These are phyloP conservation scores for Exophiala alcalophila DNA, from an alignment of 2,329 filamentous ascomycete species.

Conservation along the genomic window DNA sequence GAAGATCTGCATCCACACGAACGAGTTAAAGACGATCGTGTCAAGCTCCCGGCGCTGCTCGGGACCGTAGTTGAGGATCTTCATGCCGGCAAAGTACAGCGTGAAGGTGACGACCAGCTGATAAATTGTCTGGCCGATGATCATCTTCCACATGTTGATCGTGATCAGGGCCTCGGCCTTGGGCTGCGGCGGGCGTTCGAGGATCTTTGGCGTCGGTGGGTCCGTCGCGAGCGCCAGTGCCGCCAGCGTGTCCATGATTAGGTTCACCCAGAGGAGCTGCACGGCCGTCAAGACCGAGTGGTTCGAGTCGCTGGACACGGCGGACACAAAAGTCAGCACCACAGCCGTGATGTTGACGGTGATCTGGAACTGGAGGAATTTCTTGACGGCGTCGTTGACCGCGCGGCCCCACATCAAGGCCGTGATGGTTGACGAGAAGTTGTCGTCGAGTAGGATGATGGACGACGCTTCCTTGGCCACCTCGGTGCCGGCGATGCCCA, in stretches of 20 bases:
- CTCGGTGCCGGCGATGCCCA: constrained; percentile 65
- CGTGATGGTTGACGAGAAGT: constrained; percentile 63
- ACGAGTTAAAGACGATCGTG: constrained; percentile 93
- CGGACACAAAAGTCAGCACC: constrained; percentile 79
- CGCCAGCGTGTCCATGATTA: constrained; percentile 96
- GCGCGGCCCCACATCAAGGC: constrained; percentile 67
- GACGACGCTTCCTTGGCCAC: constrained; percentile 68
- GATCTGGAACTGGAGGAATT: constrained; percentile 63
- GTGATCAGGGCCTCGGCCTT: constrained; percentile 78
- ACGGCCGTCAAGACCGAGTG: constrained; percentile 79
- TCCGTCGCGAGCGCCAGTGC: constrained; percentile 86
- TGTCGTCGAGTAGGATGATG: constrained; percentile 66
- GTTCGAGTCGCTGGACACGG: constrained; percentile 68
- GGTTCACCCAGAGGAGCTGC: constrained; percentile 91
- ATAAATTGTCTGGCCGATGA: constrained; percentile 85
- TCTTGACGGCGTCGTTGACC: constrained; percentile 66
- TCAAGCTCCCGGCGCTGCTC: constrained; percentile 55
- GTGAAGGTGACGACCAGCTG: constrained; percentile 77
- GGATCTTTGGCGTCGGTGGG: constrained; percentile 75
- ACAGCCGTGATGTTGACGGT: constrained; percentile 92
- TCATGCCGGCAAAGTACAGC: constrained; percentile 70
- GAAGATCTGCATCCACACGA: constrained; percentile 99
- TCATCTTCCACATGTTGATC: constrained; percentile 99
- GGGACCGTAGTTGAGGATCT: constrained; percentile 57
- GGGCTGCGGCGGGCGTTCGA: constrained; percentile 74